Conservation (phyloP, 441 rosid species). For the Pelargonium citronellum region DNA sequence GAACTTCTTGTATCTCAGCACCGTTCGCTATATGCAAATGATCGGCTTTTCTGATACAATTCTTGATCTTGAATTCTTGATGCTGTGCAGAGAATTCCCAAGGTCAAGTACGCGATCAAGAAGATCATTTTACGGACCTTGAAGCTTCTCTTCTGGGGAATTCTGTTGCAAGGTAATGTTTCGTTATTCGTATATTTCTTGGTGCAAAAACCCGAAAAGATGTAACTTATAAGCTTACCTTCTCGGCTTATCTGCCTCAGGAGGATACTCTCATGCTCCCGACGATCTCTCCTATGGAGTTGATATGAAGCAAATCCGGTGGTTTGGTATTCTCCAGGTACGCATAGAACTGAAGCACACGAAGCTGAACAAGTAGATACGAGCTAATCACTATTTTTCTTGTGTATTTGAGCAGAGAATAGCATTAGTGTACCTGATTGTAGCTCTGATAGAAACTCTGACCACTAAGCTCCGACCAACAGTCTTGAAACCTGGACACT, state of each 20-base stretch:
- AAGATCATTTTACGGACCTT: conserved; percentile 49
- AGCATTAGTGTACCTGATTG: conserved; percentile 53
- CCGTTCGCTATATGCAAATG: background rate
- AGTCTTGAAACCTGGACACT: conserved; percentile 30
- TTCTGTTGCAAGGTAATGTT: conserved; percentile 52
- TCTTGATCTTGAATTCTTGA: background rate
- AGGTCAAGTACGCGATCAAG: conserved; percentile 35
- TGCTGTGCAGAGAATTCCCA: conserved; percentile 39
- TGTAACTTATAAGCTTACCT: too few relatives aligned
- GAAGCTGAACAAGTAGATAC: too few relatives aligned
- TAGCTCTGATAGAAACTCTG: conserved; percentile 53
- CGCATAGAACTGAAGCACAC: too few relatives aligned
- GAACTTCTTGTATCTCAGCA: background rate
- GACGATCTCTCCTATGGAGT: conserved; percentile 50
- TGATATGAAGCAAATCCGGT: conserved; percentile 54
- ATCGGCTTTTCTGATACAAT: background rate
- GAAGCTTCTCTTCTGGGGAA: conserved; percentile 74
- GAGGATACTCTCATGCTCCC: conserved; percentile 71
- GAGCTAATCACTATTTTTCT: background rate
- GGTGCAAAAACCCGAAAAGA: too few relatives aligned
- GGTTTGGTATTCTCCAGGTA: conserved; percentile 72
- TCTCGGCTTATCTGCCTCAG: conserved; percentile 18
- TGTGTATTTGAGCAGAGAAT: conserved; percentile 42
- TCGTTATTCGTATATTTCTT: too few relatives aligned
- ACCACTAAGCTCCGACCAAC: conserved; percentile 46